Base-by-base conservation (phyloP, 306 rosid genomes). In the Calophaca sinica region DNA sequence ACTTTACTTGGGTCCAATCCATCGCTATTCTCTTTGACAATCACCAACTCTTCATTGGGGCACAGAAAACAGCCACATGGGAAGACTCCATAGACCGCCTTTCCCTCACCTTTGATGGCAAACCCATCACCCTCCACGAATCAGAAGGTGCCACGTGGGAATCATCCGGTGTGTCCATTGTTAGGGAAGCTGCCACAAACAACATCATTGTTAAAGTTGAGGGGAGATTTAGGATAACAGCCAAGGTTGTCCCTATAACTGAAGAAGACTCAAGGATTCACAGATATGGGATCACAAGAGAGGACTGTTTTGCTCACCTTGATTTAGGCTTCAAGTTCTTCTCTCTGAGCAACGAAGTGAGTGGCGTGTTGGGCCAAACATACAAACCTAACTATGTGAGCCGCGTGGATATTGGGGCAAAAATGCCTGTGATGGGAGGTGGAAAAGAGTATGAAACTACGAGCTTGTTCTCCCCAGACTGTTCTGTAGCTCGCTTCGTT, bases 1-100 rank as follows among this genome's bases (percentile, higher is more conserved):
- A 88, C 88, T 90, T 89, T 89, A 86, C 96, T 7, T 90, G 94
- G 94, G 88, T 84, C 61, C 86, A 91, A 67, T 91, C 97, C 45
- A 81, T 87, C 2, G 90, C 71, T 32, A 84, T 91, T 62, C 87
- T 91, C 46, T 85, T 89, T 50, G 52, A 83, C 58, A 38, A 53
- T 10, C 92, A 85, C 69, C 84, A 75, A 12, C 77, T 91, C 72
- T 84, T 48, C 75, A 2, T 89, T 4, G 87, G 90, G 0, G 90
- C 94, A n/a, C 44, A 5, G 0, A 82, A 89, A 76, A 86, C 92
- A 0, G 51, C 84, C 32, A 42, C 11, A 0, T 89, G 97, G 94
- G 80, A 91, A 0, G 87, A 89, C 48, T 58, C 88, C 28, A 3
- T 44, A 0, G 88, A 89, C 81, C 89, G 79, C 35, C 85, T 89